Evolutionary conservation across 176 grass and related monocot species (phyloP).

Genomic region (Neostapfia colusana): DNA sequence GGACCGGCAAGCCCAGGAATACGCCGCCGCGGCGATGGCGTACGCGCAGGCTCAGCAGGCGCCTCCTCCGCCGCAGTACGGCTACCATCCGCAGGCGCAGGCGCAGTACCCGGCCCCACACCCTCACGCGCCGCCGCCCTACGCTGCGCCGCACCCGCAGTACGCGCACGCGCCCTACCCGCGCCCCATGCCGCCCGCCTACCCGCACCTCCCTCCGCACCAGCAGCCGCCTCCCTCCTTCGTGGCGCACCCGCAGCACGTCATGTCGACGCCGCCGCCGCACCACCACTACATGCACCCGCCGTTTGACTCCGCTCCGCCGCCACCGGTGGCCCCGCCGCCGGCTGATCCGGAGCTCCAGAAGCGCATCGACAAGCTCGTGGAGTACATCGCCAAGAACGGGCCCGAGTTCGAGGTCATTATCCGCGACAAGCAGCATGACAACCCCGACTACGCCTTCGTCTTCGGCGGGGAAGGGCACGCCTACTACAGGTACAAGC

Average conservation of each 20-base stretch:
- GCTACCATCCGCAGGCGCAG: slow-evolving; percentile 78
- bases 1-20: slow-evolving; percentile 86
- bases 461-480: slow-evolving; percentile 97
- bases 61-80: slow-evolving; percentile 57
- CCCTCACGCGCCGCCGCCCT: slow-evolving; percentile 47
- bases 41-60: slow-evolving; percentile 79
- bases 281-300: slow-evolving; percentile 61
- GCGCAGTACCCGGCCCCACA: slow-evolving; percentile 65
- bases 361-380: slow-evolving; percentile 95
- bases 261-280: slow-evolving; percentile 37
- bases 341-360: slow-evolving; percentile 87
- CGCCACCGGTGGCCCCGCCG: slow-evolving; percentile 51
- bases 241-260: slow-evolving; percentile 55
- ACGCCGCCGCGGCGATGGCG: slow-evolving; percentile 67
- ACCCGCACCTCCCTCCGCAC: slow-evolving; percentile 57
- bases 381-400: slow-evolving; percentile 91
- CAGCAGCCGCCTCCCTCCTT: slow-evolving; percentile 43
- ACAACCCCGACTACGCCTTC: slow-evolving; percentile 91
- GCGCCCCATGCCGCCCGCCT: slow-evolving; percentile 53
- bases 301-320: slow-evolving; percentile 50
- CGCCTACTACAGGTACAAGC: slow-evolving; percentile 90
- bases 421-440: slow-evolving; percentile 97
- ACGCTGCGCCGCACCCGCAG: slow-evolving; percentile 58
- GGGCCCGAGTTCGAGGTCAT: slow-evolving; percentile 84
- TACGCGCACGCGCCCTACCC: slow-evolving; percentile 64